Conservation (phyloP, 352 stramenopile species). For the Pythium periplocum region DNA sequence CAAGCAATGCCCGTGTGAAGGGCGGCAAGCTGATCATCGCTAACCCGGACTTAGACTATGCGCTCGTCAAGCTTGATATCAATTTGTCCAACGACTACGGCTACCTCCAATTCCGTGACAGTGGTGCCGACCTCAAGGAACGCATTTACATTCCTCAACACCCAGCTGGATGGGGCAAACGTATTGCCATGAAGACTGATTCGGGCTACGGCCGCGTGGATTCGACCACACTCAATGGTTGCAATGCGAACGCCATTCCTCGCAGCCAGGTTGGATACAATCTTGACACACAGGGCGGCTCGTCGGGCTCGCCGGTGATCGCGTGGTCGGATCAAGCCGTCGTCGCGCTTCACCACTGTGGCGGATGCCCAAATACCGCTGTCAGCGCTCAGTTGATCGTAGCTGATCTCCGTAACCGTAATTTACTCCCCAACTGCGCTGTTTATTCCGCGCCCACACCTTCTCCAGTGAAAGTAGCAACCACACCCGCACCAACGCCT, state of each 20-base stretch:
- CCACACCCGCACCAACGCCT: constrained; percentile 7
- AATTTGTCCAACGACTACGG: constrained; percentile 43
- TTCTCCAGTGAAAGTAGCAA: constrained; percentile 5
- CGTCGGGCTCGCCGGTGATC: constrained; percentile 65
- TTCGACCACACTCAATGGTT: constrained; percentile 35
- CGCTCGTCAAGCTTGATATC: constrained; percentile 56
- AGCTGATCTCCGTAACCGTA: constrained; percentile 31
- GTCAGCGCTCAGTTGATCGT: constrained; percentile 68
- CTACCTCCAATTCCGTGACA: constrained; percentile 49
- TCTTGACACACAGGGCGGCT: constrained; percentile 64
- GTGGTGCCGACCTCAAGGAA: constrained; percentile 38
- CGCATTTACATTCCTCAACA: constrained; percentile 63
- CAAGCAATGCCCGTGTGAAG: constrained; percentile 24
- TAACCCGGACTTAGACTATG: constrained; percentile 42
- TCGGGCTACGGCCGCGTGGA: constrained; percentile 30
- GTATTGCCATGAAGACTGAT: constrained; percentile 54
- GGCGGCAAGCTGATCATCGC: constrained; percentile 36
- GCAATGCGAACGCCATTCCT: constrained; percentile 5
- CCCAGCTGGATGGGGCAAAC: constrained; percentile 58
- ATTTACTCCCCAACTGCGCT: constrained; percentile 38
- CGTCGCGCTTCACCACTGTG: constrained; percentile 68
- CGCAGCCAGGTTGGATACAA: constrained; percentile 58
- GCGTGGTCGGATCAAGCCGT: constrained; percentile 53
- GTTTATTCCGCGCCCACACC: constrained; percentile 18
- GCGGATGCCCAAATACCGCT: constrained; percentile 66